Evolutionary conservation across 1,284 basidiomycete species (phyloP), one percentile per base, ranked within the genome.

Genomic region (Cutaneotrichosporon mucoides): DNA sequence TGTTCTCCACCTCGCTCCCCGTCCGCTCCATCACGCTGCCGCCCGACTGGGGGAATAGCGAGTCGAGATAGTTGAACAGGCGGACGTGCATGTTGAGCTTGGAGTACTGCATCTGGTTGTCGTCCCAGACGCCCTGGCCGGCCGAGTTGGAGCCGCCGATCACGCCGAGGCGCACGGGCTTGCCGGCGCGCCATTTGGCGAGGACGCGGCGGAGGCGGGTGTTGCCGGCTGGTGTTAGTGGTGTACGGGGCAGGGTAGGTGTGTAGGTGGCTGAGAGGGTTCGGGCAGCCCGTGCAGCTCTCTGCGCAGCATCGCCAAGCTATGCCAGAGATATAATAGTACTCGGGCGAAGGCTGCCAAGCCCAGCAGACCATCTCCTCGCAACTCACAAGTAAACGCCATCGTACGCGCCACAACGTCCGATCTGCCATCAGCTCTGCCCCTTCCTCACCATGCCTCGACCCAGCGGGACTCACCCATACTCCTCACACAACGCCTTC

Each of bases 11-110:
- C 4, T 13, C 34, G 4, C 55, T 59, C 3, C 55, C 44, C 10
- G 34, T 55, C 50, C 50, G 63, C 35, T 44, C 56, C 15, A 46
- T 38, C 13, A 55, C 53, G 15, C n/a, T 5, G 43, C 36, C 53
- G 5, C 43, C 44, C 11, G 10, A n/a, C n/a, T 51, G 63, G 7
- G 73, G 75, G 55, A 72, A 76, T 1, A 67, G 62, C 10, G 13
- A 16, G 56, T 73, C 64, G 41, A 76, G 64, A 47, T 71, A 66
- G n/a, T 72, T 64, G 47, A 75, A 76, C 4, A 76, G 55, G 9
- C 65, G 66, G 5, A 63, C 48, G 59, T 75, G 68, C 53, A 76
- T 62, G 56, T 73, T 75, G 11, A 55, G 53, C 35, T 46, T 35
- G 9, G 53, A 55, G 53, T 70, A 63, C 5, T 61, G 56, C 53